These are phyloP conservation scores for Candida argentea DNA, from an alignment of 805 yeast genomes.

Conservation along the genomic window DNA sequence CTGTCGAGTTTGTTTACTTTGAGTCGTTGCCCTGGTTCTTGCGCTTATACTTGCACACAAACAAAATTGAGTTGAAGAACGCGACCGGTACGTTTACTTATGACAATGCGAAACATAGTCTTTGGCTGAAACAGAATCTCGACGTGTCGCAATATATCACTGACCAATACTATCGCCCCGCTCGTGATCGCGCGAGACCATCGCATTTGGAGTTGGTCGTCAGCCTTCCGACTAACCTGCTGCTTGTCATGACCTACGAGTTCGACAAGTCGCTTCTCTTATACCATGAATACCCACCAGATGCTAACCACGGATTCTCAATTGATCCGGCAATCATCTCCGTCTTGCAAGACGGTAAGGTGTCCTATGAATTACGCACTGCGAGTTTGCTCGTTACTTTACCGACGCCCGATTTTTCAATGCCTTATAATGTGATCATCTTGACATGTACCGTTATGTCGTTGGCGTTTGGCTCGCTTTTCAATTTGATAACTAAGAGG, in stretches of 20 bases:
- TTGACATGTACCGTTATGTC: constrained; percentile 91
- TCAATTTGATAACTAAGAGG: constrained; percentile 65
- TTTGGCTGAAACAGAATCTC: not conserved
- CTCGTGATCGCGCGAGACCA: constrained; percentile 72
- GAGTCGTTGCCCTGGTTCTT: constrained; percentile 93
- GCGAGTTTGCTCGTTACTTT: constrained; percentile 77
- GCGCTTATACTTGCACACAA: constrained; percentile 69
- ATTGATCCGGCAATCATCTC: constrained; percentile 82
- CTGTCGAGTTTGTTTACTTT: constrained; percentile 49
- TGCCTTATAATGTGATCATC: constrained; percentile 97
- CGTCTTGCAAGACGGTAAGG: constrained; percentile 22
- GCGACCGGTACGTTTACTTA: constrained; percentile 8
- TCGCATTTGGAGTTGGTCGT: constrained; percentile 69
- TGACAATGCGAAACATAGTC: constrained; percentile 4
- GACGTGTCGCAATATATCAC: constrained; percentile 28
- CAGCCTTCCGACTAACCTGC: constrained; percentile 51
- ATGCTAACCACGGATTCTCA: constrained; percentile 96
- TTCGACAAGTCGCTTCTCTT: constrained; percentile 82
- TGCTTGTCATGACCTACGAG: constrained; percentile 55
- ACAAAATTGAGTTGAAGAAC: constrained; percentile 28
- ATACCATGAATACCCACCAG: constrained; percentile 96
- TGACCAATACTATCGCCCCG: constrained; percentile 59
- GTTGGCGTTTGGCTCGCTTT: constrained; percentile 77
- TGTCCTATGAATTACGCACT: constrained; percentile 53
- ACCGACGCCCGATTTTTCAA: constrained; percentile 96